phyloP scores from a whole-genome alignment of 2,329 filamentous ascomycete species.

The Pestalotiopsis sp. region DNA sequence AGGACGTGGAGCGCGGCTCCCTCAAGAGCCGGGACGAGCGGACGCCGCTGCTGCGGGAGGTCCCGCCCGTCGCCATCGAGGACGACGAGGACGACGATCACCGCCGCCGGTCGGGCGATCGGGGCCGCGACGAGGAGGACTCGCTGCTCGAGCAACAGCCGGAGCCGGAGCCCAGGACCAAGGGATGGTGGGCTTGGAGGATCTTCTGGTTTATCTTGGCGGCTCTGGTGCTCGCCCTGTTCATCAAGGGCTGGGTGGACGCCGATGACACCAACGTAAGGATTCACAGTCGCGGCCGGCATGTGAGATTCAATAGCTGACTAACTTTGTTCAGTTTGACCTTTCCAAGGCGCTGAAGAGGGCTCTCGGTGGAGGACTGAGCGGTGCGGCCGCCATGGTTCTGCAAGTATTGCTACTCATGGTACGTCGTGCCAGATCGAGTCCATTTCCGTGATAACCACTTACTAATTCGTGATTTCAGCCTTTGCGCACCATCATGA shows the following conservation, averaged over 20 bases:
- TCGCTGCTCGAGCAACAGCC: conserved; percentile 23
- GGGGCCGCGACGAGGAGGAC: conserved; percentile 19
- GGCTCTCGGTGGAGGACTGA: conserved; percentile 48
- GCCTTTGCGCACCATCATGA: conserved; percentile 53
- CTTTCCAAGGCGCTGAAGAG: conserved; percentile 43
- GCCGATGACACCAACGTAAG: conserved; percentile 42
- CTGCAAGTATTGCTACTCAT: conserved; percentile 50
- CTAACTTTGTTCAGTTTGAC: too few relatives aligned
- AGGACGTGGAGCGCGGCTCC: not conserved
- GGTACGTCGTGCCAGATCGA: conserved; percentile 32
- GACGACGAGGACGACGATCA: not conserved
- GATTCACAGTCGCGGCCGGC: not conserved
- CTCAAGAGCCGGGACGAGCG: conserved; percentile 7
- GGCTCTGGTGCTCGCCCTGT: conserved; percentile 35
- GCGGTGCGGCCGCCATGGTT: conserved; percentile 51
- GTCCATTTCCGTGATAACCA: not conserved
- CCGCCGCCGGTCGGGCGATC: not conserved
- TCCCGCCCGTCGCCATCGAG: not conserved
- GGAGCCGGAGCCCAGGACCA: conserved; percentile 17
- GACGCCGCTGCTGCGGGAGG: conserved; percentile 10
- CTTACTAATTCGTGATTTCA: conserved; percentile 18
- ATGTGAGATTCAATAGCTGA: too few relatives aligned
- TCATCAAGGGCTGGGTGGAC: conserved; percentile 50
- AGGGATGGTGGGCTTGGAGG: conserved; percentile 37
- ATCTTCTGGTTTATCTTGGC: conserved; percentile 37